Percentiles rank a stretch among this genome's conserved stretches.
These are phyloP conservation scores for Eucalyptus marginata DNA, from an alignment of 345 rosid species.

Conservation along the genomic window DNA sequence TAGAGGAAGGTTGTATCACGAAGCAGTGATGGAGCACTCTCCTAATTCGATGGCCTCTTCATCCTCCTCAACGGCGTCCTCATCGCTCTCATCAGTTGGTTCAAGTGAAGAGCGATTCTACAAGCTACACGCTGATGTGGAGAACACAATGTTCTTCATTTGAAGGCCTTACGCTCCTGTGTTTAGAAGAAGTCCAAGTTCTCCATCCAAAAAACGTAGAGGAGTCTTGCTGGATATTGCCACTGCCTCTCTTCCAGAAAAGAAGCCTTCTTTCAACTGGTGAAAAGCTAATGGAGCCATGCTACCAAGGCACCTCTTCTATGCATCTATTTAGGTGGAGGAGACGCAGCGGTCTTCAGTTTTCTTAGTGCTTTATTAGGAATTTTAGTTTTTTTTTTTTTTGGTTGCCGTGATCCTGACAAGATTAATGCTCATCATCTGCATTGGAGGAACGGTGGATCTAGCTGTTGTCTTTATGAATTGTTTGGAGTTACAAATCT, in stretches of 20 bases:
- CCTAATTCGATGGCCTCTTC: constrained; percentile 8
- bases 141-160: constrained; percentile 63
- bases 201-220: not conserved
- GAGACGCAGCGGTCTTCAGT: not conserved
- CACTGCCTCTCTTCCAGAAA: not conserved
- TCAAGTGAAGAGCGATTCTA: constrained; percentile 27
- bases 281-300: not conserved
- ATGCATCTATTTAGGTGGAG: not conserved
- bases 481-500: not conserved
- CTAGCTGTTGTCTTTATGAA: not conserved
- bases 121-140: constrained; percentile 49
- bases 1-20: constrained; percentile 61
- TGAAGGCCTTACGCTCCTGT: constrained; percentile 11
- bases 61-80: constrained; percentile 3
- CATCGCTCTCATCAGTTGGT: constrained; percentile 19
- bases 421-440: not conserved
- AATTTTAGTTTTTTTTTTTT: too few species aligned
- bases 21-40: constrained; percentile 39
- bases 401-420: not conserved
- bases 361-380: not conserved
- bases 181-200: not conserved
- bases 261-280: not conserved
- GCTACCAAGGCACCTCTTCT: not conserved
- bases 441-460: not conserved
- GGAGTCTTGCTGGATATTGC: not conserved